Conservation (phyloP, 768 basidiomycete genomes). For the Tubosaeta sp. region DNA sequence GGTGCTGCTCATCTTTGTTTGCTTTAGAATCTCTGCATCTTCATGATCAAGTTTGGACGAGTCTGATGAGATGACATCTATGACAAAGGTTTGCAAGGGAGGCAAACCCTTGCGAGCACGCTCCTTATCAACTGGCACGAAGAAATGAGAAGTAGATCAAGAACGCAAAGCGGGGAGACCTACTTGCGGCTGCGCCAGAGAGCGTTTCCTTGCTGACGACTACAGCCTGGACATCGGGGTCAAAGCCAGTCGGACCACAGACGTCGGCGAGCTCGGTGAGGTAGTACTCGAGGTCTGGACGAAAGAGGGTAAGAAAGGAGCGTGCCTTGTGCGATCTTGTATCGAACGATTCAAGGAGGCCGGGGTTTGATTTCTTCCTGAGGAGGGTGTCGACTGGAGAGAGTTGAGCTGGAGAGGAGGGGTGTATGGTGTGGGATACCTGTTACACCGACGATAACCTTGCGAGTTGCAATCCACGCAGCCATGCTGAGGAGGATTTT, state of each 20-base stretch:
- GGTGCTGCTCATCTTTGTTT: slow-evolving; percentile 92
- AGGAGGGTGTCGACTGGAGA: slow-evolving; percentile 64
- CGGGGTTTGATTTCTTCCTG: slow-evolving; percentile 62
- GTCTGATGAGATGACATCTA: slow-evolving; percentile 83
- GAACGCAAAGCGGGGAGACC: slow-evolving; percentile 9
- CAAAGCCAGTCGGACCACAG: slow-evolving; percentile 86
- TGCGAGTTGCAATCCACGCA: slow-evolving; percentile 71
- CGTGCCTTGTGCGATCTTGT: slow-evolving; percentile 55
- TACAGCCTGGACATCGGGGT: slow-evolving; percentile 84
- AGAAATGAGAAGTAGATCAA: neutral
- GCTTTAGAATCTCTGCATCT: slow-evolving; percentile 66
- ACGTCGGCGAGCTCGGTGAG: slow-evolving; percentile 79
- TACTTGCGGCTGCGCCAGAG: slow-evolving; percentile 69
- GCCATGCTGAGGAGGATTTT: slow-evolving; percentile 95
- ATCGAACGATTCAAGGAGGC: slow-evolving; percentile 60
- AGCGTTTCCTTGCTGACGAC: slow-evolving; percentile 90
- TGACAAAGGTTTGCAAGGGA: slow-evolving; percentile 64
- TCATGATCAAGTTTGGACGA: slow-evolving; percentile 54
- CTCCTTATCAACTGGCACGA: slow-evolving; percentile 54
- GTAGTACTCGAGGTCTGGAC: slow-evolving; percentile 59
- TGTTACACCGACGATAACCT: slow-evolving; percentile 88
- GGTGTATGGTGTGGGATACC: slow-evolving; percentile 40
- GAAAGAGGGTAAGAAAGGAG: slow-evolving; percentile 69
- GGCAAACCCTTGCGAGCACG: slow-evolving; percentile 56
- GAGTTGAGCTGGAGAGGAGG: slow-evolving; percentile 9